Evolutionary conservation across 176 grass and related monocot species (phyloP), one percentile per base, ranked within the genome.

Genomic region (Zoysia japonica): DNA sequence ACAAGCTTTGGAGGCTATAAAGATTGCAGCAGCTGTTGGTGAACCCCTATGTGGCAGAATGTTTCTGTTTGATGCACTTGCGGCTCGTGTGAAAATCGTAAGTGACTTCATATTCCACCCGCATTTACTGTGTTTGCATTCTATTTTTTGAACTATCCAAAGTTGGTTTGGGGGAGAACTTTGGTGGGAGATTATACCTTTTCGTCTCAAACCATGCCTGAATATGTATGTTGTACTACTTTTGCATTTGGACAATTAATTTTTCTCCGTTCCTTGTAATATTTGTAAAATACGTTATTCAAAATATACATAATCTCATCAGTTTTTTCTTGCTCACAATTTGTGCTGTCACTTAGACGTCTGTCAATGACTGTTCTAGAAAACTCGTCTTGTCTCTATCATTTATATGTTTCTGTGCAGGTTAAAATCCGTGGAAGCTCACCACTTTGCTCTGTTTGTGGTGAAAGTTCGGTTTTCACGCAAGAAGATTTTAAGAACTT

Each of bases 1-100:
- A 70, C 96, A 99, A 91, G 96, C 96, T 85, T 76, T 99, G 64
- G 96, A 99, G 88, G 96, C 90, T 77, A 91, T 99, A 88, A 99
- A 93, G 70, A 68, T 99, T 83, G 90, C 90, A 44, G 80, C 81
- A 78, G 74, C 65, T 82, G 79, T 99, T 82, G 96, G 92, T 95
- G 96, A 99, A 82, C 84, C 90, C 67, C 90, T 99, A 51, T 89
- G 80, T 67, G 88, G 90, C 80, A 93, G 96, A 85, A 95, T 95
- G 92, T 88, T 99, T 86, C 82, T 95, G 37, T 91, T 99, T 84
- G 96, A 99, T 20, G 88, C 92, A 28, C 79, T 95, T 6, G 93
- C 96, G 71, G 79, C 96, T 86, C 72, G 90, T 73, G 72, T 91
- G 67, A 87, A 86, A 67, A 93, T 85, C 42, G 96, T 99, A 95